These are phyloP conservation scores for Leptomonas pyrrhocoris DNA, from an alignment of 208 protist genomes.

Conservation along the genomic window DNA sequence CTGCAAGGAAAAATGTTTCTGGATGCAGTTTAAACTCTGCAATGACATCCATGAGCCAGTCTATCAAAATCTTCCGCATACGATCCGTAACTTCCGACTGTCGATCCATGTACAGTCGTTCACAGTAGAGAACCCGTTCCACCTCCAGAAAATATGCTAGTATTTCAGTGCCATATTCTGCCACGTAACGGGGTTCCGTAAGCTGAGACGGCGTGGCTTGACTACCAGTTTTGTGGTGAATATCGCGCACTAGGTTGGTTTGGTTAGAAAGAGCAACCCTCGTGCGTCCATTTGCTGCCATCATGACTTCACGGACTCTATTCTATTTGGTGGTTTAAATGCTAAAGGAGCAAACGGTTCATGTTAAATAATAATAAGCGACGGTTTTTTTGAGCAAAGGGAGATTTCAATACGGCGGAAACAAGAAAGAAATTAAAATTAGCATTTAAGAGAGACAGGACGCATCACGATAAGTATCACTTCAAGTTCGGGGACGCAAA, in stretches of 20 bases:
- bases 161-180: constrained; percentile 78
- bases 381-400: no score
- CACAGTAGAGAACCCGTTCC: constrained; percentile 49
- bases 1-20: constrained; percentile 96
- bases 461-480: no score
- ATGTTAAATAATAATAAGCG: background rate
- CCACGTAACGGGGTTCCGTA: constrained; percentile 15
- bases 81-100: constrained; percentile 93
- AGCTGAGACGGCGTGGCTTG: background rate
- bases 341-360: background rate
- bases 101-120: constrained; percentile 59
- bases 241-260: constrained; percentile 33
- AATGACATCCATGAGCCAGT: constrained; percentile 97
- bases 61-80: constrained; percentile 97
- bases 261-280: constrained; percentile 38
- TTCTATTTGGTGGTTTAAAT: background rate
- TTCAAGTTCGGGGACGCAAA: no score
- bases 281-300: constrained; percentile 21
- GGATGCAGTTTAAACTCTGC: constrained; percentile 94
- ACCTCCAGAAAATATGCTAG: constrained; percentile 71
- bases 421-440: no score
- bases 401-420: no score
- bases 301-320: background rate
- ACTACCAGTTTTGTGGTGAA: constrained; percentile 5
- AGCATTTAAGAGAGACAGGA: no score